Base-by-base conservation (phyloP, 2,329 filamentous ascomycete genomes). In the Monosporascus sp. region DNA sequence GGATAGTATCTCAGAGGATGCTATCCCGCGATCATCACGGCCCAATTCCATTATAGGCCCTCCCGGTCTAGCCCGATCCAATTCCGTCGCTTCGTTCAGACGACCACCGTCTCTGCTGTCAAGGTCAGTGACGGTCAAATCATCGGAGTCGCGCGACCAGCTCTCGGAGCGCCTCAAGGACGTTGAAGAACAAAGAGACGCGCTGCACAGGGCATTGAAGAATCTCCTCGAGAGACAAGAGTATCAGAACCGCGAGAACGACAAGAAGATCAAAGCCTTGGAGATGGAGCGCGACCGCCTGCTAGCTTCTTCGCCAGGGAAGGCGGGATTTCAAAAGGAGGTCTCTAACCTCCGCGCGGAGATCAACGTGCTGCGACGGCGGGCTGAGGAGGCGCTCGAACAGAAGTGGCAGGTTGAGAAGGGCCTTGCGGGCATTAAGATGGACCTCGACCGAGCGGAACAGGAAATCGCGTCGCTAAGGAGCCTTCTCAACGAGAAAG, bases 361-460 rank as follows among this genome's bases (percentile, higher is more conserved):
- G 68, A 88, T 99, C 57, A 89, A 88, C 50, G 81, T 87, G 17
- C 79, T 99, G 53, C 86, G 94, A 44, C 87, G 87, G 57, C 85
- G 94, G 51, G 93, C 93, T 31, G 93, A 99, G 63, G 93, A 97
- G 59, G 93, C 93, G 17, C 80, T 97, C 15, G 91, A 96, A 66
- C 89, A 96, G 65, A 97, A 97, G 72, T 97, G 90, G 87, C 88
- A 95, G 67, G 93, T 92, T 57, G 93, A 97, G 72, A 95, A 95
- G 72, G 91, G 91, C 18, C 76, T 97, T 2, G 81, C 84, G 50
- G 91, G 92, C 52, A 75, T 97, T 53, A 96, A 96, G 74, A 97
- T 96, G 88, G 93, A 97, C 66, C 82, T 99, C 43, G 94, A 97
- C 70, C 89, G 92, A 57, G 92, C 94, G 26, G 91, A 97, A 70